Conservation (phyloP, 192 early-diverging fungal genomes). For the Umbelopsis sp. region DNA sequence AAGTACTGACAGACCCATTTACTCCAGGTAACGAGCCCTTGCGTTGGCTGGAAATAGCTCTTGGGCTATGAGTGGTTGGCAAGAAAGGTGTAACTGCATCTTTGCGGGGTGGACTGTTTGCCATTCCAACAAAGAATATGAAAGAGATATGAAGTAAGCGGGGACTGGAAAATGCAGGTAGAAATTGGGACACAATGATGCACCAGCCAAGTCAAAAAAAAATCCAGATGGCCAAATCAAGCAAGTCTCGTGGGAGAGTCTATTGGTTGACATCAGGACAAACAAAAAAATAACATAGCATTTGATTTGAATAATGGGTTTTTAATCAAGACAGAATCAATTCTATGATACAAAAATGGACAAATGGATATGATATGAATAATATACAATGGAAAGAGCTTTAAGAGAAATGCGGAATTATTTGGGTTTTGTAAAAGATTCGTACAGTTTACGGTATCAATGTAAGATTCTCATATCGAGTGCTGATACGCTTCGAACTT, state of each 20-base stretch:
- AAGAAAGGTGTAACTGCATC: neutral
- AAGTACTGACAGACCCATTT: neutral
- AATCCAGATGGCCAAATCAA: neutral
- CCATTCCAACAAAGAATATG: neutral
- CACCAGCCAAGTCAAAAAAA: neutral
- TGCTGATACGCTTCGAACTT: too few relatives aligned
- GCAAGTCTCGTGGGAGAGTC: slow-evolving; percentile 1
- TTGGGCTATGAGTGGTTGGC: neutral
- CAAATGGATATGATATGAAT: neutral
- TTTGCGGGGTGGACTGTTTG: neutral
- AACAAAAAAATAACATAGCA: neutral
- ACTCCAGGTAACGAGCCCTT: neutral
- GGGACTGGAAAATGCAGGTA: neutral
- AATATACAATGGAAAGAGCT: slow-evolving; percentile 1
- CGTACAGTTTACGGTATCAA: too few relatives aligned
- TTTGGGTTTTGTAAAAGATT: too few relatives aligned
- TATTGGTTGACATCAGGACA: neutral
- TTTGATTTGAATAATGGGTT: neutral
- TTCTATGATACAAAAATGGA: slow-evolving; percentile 14
- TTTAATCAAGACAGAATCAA: neutral
- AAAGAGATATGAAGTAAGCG: neutral
- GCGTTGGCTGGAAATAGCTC: neutral
- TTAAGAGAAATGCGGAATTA: too few relatives aligned
- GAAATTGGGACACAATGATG: neutral
- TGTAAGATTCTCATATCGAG: too few relatives aligned